phyloP scores from a whole-genome alignment of 345 rosid genomes.

The Aquilaria sinensis region DNA sequence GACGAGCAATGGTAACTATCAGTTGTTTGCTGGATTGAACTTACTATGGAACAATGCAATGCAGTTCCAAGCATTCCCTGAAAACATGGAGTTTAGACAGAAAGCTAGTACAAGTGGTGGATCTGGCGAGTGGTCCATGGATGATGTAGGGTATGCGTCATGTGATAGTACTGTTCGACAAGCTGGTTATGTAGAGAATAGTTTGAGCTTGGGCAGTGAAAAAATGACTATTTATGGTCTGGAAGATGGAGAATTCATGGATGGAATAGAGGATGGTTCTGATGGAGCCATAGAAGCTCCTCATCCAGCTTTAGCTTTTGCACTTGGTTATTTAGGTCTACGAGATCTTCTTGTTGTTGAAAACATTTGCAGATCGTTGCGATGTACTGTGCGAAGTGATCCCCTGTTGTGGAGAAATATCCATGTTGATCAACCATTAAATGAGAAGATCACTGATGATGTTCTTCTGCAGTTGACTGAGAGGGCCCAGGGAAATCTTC shows the following conservation, averaged over 20 bases:
- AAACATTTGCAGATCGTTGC: conserved; percentile 61
- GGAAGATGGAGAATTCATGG: conserved; percentile 18
- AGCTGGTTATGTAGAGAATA: conserved; percentile 29
- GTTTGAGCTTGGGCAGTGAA: conserved; percentile 22
- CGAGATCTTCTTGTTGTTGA: conserved; percentile 71
- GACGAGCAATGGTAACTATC: conserved; percentile 38
- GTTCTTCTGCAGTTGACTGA: conserved; percentile 53
- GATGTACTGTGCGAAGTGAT: conserved; percentile 45
- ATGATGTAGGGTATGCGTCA: conserved; percentile 20
- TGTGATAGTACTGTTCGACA: conserved; percentile 10
- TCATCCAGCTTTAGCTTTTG: conserved; percentile 52
- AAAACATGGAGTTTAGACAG: conserved; percentile 22
- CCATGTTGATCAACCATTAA: conserved; percentile 73
- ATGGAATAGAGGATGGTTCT: conserved; percentile 14
- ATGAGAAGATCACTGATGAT: conserved; percentile 85
- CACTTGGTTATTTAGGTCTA: conserved; percentile 55
- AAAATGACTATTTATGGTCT: conserved; percentile 16
- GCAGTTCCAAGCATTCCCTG: conserved; percentile 53
- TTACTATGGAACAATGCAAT: conserved; percentile 75
- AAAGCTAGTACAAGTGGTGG: conserved; percentile 22
- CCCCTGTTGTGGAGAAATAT: conserved; percentile 67
- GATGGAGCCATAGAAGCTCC: conserved; percentile 35
- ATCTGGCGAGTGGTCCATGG: conserved; percentile 19
- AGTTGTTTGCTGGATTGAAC: conserved; percentile 73
- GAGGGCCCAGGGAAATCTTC: conserved; percentile 77